Evolutionary conservation across 768 basidiomycete genomes (phyloP), one percentile per base, ranked within the genome.

Genomic region (Boletus patriciae): DNA sequence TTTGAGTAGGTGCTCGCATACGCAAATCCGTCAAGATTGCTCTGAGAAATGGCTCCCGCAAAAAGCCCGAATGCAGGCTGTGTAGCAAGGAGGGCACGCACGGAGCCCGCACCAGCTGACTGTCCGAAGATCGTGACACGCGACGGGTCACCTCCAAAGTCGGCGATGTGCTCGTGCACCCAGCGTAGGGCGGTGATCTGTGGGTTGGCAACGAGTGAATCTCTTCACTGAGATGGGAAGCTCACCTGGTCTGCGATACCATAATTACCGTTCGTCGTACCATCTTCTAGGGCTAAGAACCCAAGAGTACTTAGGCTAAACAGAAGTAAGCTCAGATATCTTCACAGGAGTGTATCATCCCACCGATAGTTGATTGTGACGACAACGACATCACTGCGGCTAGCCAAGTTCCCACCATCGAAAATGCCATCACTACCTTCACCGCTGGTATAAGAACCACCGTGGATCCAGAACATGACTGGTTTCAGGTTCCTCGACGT

Each of bases 111-210:
- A 29, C 82, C 83, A 13, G 82, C 82, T 7, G 78, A 81, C 64
- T 86, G 77, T 2, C 83, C 83, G 56, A 77, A 76, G 23, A 85
- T 78, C 4, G 80, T 82, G 46, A 86, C 77, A 1, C 74, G 74
- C 10, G 67, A 65, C 2, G 79, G 78, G 67, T 85, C 83, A 0
- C 84, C 84, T 37, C 83, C 83, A 58, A 86, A 86, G n/a, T 76
- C 73, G 1, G 70, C 66, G 56, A 85, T 84, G 66, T 85, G 75
- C 36, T 75, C 65, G 27, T 80, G 77, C 0, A 85, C 79, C 79
- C 80, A 76, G 42, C 75, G 64, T 36, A 82, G 65, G 16, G 73
- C 68, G 8, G 57, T 64, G 40, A 64, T 62, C 57, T 62, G 25
- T 19, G 15, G 19, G 12, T 25, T 19, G 36, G 46, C 23, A 33